A percentile compares a stretch with the other conserved stretches of the same genome.
These are phyloP conservation scores for Hypoxylon sp. DNA, from an alignment of 2,329 filamentous ascomycete genomes.

Conservation along the genomic window DNA sequence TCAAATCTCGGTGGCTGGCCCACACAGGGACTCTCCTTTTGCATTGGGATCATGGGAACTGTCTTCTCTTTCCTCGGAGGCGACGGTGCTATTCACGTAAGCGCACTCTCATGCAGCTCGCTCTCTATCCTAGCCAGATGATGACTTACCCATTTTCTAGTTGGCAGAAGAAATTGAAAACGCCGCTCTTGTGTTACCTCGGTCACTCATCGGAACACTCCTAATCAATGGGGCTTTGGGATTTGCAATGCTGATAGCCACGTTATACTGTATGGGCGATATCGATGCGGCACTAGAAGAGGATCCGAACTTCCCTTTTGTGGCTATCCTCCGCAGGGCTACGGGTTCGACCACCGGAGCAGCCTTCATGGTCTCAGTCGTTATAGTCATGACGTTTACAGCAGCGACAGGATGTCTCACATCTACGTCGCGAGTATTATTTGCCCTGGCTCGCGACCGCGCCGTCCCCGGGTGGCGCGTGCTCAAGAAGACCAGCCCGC, in stretches of 20 bases:
- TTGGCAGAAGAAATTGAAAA: conserved; percentile 65
- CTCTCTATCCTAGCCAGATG: background rate
- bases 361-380: conserved; percentile 64
- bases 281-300: conserved; percentile 61
- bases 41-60: conserved; percentile 38
- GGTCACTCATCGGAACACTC: conserved; percentile 65
- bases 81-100: conserved; percentile 55
- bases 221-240: conserved; percentile 67
- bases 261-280: conserved; percentile 69
- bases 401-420: conserved; percentile 69
- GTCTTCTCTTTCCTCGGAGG: conserved; percentile 56
- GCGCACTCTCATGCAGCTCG: conserved; percentile 8
- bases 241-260: conserved; percentile 68
- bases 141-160: conserved; percentile 43
- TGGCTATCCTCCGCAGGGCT: conserved; percentile 69
- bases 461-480: conserved; percentile 45
- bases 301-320: conserved; percentile 69
- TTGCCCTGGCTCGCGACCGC: conserved; percentile 63
- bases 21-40: conserved; percentile 48
- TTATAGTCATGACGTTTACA: conserved; percentile 65
- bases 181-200: conserved; percentile 65
- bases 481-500: conserved; percentile 43
- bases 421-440: conserved; percentile 70
- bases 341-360: conserved; percentile 62
- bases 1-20: conserved; percentile 45